These are phyloP conservation scores for Exophiala sp. DNA, from an alignment of 2,329 filamentous ascomycete species.

Conservation along the genomic window DNA sequence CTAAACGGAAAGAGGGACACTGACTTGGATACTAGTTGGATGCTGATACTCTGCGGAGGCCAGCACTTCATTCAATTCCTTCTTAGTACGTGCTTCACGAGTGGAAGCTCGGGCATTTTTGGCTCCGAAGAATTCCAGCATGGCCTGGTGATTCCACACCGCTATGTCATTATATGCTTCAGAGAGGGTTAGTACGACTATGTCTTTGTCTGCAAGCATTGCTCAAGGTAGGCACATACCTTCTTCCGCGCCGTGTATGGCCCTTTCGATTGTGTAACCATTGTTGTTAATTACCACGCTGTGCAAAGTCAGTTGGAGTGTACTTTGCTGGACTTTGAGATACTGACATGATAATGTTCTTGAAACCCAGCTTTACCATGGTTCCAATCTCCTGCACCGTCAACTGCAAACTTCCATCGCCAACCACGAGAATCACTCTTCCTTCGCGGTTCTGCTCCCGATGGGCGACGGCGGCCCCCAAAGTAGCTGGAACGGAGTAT, in stretches of 20 bases:
- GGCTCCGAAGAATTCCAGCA: conserved; percentile 18
- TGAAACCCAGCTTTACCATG: conserved; percentile 23
- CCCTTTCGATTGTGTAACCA: conserved; percentile 26
- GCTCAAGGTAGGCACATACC: neutral
- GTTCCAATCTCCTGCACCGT: conserved; percentile 27
- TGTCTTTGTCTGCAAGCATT: neutral
- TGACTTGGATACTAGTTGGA: neutral
- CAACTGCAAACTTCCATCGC: conserved; percentile 27
- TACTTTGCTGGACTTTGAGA: neutral
- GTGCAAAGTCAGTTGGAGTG: neutral
- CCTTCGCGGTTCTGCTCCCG: conserved; percentile 17
- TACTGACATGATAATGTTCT: conserved; percentile 20
- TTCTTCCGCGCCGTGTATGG: conserved; percentile 22
- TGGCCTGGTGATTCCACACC: conserved; percentile 22
- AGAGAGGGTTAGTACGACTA: neutral
- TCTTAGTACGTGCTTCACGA: neutral
- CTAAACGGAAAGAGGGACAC: neutral
- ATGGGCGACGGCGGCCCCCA: conserved; percentile 21
- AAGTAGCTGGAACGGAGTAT: conserved; percentile 20
- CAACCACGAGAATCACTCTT: conserved; percentile 23
- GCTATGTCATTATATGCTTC: conserved; percentile 25
- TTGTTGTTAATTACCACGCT: conserved; percentile 23
- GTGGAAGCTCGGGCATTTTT: neutral
- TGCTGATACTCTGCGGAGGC: neutral
- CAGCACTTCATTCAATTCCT: neutral